Conservation (phyloP, 2,329 filamentous ascomycete genomes). For the Aspergillus viridinutans region DNA sequence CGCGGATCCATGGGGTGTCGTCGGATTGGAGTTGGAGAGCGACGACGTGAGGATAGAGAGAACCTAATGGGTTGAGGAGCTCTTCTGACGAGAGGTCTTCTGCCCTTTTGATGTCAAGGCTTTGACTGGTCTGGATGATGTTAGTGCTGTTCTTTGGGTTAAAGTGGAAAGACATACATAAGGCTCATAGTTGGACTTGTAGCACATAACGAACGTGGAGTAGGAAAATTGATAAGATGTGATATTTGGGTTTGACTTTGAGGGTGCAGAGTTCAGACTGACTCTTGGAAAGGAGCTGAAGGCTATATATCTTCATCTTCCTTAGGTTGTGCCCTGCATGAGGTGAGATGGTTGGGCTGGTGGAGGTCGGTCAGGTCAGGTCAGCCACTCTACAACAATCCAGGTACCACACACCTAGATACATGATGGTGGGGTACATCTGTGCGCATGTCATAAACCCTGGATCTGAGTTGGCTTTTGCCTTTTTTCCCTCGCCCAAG, state of each 20-base stretch:
- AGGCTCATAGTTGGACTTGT: conserved; percentile 39
- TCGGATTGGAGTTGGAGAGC: conserved; percentile 33
- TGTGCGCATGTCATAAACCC: not conserved
- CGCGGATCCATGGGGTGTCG: conserved; percentile 20
- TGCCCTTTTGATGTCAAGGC: conserved; percentile 21
- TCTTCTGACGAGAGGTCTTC: conserved; percentile 26
- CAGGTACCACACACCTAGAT: too few species aligned
- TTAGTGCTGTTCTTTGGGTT: not conserved
- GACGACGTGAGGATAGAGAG: conserved; percentile 36
- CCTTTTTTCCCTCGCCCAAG: not conserved
- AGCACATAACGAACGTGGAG: conserved; percentile 23
- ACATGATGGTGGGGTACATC: not conserved
- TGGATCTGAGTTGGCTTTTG: not conserved
- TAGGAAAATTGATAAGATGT: not conserved
- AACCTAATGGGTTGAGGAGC: conserved; percentile 28
- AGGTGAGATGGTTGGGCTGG: not conserved
- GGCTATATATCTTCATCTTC: not conserved
- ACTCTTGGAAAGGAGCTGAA: not conserved
- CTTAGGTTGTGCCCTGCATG: not conserved
- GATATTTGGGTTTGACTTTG: not conserved
- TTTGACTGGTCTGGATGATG: conserved; percentile 20
- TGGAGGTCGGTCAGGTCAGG: not conserved
- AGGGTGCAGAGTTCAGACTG: not conserved
- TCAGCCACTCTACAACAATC: too few species aligned
- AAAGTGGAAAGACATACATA: conserved; percentile 26